Evolutionary conservation across 441 rosid genomes (phyloP).

Genomic region (Bruguiera hainesii): DNA sequence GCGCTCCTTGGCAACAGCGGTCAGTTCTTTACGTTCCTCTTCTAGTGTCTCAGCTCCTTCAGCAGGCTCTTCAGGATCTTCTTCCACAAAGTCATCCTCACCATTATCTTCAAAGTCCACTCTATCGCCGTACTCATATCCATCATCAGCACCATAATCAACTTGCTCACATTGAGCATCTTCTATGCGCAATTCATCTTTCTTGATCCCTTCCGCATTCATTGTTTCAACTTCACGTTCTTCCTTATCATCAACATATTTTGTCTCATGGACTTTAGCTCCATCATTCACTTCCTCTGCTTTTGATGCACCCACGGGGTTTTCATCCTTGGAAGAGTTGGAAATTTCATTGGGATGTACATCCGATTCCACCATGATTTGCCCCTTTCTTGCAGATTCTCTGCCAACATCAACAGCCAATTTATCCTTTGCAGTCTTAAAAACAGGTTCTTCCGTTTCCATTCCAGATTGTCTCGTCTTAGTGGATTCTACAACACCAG

Average conservation of each 20-base stretch:
- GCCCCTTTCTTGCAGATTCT: slow-evolving; percentile 18
- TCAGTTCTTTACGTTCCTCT: slow-evolving; percentile 49
- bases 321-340: slow-evolving; percentile 18
- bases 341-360: slow-evolving; percentile 19
- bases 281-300: slow-evolving; percentile 14
- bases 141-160: slow-evolving; percentile 41
- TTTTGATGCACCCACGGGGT: slow-evolving; percentile 9
- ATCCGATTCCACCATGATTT: slow-evolving; percentile 21
- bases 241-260: slow-evolving; percentile 19
- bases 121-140: slow-evolving; percentile 51
- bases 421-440: slow-evolving; percentile 14
- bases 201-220: slow-evolving; percentile 17
- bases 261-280: slow-evolving; percentile 11
- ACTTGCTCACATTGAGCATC: slow-evolving; percentile 27
- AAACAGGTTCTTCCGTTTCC: slow-evolving; percentile 24
- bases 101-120: slow-evolving; percentile 56
- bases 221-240: slow-evolving; percentile 17
- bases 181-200: slow-evolving; percentile 24
- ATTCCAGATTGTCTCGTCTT: slow-evolving; percentile 7
- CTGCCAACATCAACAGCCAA: slow-evolving; percentile 19
- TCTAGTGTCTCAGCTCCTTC: slow-evolving; percentile 44
- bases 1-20: slow-evolving; percentile 45
- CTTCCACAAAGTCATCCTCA: slow-evolving; percentile 47
- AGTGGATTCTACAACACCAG: slow-evolving; percentile 12
- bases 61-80: slow-evolving; percentile 49